Conservation (phyloP, 2,329 filamentous ascomycete species). For the Diaporthe nobilis region DNA sequence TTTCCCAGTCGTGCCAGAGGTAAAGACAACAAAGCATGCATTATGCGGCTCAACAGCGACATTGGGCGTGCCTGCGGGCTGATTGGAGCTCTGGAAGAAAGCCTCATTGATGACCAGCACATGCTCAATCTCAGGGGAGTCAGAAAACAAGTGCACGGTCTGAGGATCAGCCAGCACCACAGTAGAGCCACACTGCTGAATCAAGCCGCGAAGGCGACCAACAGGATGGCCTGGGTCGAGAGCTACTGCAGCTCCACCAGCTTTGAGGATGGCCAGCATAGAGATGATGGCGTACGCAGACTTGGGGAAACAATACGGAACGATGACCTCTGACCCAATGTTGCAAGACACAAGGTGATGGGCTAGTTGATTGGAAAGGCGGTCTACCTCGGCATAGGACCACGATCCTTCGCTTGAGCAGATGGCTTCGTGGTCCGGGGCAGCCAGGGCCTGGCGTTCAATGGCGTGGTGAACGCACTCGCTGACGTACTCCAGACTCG, state of each 20-base stretch:
- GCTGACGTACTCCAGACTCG: neutral
- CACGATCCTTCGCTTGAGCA: neutral
- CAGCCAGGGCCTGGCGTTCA: neutral
- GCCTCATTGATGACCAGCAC: neutral
- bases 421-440: neutral
- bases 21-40: neutral
- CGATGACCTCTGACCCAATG: neutral
- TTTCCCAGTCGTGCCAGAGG: neutral
- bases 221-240: neutral
- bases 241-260: neutral
- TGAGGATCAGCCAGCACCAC: neutral
- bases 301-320: neutral
- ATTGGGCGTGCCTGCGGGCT: neutral
- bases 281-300: neutral
- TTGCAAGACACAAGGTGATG: neutral
- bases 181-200: neutral
- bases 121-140: neutral
- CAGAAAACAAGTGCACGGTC: neutral
- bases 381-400: neutral
- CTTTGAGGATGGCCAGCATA: neutral
- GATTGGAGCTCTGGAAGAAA: neutral
- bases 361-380: neutral
- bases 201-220: neutral
- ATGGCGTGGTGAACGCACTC: neutral
- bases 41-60: neutral